Base-by-base conservation (phyloP, 805 yeast species). In the Wickerhamomyces pijperi region DNA sequence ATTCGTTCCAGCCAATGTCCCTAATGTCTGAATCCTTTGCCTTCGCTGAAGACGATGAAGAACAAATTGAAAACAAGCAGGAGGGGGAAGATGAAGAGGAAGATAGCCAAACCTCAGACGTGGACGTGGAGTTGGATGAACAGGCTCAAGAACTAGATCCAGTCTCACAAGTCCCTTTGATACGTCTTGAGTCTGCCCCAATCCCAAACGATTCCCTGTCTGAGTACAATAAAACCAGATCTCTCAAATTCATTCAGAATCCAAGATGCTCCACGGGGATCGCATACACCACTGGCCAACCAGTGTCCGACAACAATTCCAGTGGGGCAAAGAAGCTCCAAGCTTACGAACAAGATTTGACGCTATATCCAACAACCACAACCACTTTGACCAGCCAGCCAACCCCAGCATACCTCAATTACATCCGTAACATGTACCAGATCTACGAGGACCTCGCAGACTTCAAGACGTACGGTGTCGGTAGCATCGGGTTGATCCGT, bases 341-440 rank as follows among this genome's bases (percentile, higher is more conserved):
- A 21, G 6, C 23, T 21, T 21, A 21, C 9, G 23, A 21, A 6
- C 23, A 67, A 36, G 68, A 68, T 34, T 62, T 67, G 21, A 64
- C 68, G 42, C 40, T 65, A 13, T 65, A 60, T 40, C 68, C 72
- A 3, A 68, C 70, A 3, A 41, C 60, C 9, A 61, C 65, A n/a
- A 55, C 63, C 17, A 56, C 65, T n/a, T n/a, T n/a, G n/a, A n/a
- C n/a, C n/a, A n/a, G n/a, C 19, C 70, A 63, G 33, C 59, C 62
- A 21, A 62, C 74, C 1, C 48, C 51, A 6, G 59, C 59, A 18
- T 78, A 70, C 47, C 49, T 60, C 3, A 53, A 64, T 11, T 81
- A 74, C 45, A 65, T 76, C 32, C 68, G 68, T 21, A 53, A 63
- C 9, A 48, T 74, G 13, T 82, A 70, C 54, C 72, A 72, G 43